Base-by-base conservation (phyloP, 2,329 filamentous ascomycete genomes). In the Didymella pomorum region DNA sequence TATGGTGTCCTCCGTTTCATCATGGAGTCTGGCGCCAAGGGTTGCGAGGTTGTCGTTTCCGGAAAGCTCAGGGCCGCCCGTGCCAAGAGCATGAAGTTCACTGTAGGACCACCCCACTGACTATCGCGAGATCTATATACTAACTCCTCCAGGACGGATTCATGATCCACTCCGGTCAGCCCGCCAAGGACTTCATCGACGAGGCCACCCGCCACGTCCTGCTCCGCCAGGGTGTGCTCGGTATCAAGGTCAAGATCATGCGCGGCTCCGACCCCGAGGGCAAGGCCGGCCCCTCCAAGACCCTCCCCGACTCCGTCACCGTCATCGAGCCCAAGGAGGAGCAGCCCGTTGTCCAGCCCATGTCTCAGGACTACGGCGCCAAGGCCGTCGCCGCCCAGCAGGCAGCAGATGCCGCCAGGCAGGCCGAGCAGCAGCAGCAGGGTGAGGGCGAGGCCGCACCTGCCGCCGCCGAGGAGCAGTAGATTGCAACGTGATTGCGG, bases 191-290 rank as follows among this genome's bases (percentile, higher is more conserved):
- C 86, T 99, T 99, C 87, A 99, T 99, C 82, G 95, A 99, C 87
- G 87, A 85, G 78, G 96, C 96, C 75, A 98, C 95, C 79, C 95
- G 95, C 77, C 95, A 99, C 92, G 95, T 99, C 77, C 93, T 99
- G 72, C 93, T 99, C 83, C 92, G 96, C 85, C 95, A 99, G 87
- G 95, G 95, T 91, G 95, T 99, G 71, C 87, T 99, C 71, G 95
- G 95, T 86, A 99, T 99, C 87, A 99, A 99, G 89, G 95, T 99
- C 84, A 99, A 99, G 93, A 99, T 99, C 86, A 99, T 99, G 95
- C 93, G 96, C 82, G 95, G 95, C 80, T 95, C 92, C 75, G 95
- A 99, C 86, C 95, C 95, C 81, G 93, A 98, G 85, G 95, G 95
- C 89, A 99, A 99, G 90, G 89, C 92, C 77, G 93, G 95, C 73